Percentiles rank a stretch among this genome's conserved stretches.
These are phyloP conservation scores for Triticum monococcum DNA, from an alignment of 176 grass and related monocot species.

Conservation along the genomic window DNA sequence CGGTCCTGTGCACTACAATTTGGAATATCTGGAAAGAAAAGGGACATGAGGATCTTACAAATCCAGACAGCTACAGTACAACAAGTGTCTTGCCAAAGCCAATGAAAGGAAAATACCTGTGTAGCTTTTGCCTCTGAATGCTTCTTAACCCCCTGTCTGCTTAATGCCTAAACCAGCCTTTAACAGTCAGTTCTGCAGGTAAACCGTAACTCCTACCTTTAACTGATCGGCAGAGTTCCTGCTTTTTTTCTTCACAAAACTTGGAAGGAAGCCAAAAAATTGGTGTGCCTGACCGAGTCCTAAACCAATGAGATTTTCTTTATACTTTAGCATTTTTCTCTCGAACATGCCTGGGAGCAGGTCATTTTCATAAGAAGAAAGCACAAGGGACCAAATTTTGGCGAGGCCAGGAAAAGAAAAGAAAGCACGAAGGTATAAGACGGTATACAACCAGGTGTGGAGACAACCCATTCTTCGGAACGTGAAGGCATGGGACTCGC, in stretches of 20 bases:
- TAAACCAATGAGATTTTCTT: not conserved
- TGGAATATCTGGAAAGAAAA: conserved; percentile 4
- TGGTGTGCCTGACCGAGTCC: not conserved
- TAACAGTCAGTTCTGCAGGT: not conserved
- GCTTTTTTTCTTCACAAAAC: not conserved
- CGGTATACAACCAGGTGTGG: not conserved
- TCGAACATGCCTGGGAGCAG: not conserved
- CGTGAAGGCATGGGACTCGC: not conserved
- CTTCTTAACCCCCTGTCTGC: not conserved
- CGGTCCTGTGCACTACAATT: not conserved
- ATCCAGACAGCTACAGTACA: conserved; percentile 1
- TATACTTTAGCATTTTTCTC: not conserved
- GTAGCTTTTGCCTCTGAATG: not conserved
- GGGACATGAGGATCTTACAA: not conserved
- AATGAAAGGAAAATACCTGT: not conserved
- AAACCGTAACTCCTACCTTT: not conserved
- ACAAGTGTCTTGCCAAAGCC: not conserved
- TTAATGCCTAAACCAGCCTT: not conserved
- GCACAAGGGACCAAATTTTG: not conserved
- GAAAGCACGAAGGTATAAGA: not conserved
- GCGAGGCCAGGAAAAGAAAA: not conserved
- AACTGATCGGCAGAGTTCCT: not conserved
- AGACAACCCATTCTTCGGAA: not conserved
- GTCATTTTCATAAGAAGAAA: not conserved
- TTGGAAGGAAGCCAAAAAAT: not conserved